Conservation (phyloP, 2,329 filamentous ascomycete species). For the Fusarium longipes region DNA sequence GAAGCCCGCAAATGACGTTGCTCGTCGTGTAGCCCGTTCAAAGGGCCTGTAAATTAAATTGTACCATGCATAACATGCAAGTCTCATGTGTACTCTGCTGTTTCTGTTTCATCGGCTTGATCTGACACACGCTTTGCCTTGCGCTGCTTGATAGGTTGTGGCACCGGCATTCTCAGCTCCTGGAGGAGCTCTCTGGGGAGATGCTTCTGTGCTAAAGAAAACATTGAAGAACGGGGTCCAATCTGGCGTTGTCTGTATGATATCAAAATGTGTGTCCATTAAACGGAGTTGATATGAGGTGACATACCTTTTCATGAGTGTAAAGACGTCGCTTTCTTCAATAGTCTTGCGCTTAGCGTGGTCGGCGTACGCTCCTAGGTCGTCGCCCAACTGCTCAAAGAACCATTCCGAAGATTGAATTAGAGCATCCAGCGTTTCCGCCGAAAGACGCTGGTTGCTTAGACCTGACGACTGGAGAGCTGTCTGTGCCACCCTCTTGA, state of each 20-base stretch:
- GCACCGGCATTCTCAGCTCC: slow-evolving; percentile 78
- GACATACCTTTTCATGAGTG: slow-evolving; percentile 83
- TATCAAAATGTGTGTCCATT: slow-evolving; percentile 47
- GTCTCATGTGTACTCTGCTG: slow-evolving; percentile 51
- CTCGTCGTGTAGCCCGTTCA: slow-evolving; percentile 69
- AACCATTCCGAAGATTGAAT: slow-evolving; percentile 90
- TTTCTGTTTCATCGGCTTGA: slow-evolving; percentile 51
- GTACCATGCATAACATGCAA: slow-evolving; percentile 21
- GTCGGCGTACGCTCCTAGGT: slow-evolving; percentile 80
- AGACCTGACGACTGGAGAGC: slow-evolving; percentile 75
- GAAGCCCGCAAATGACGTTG: slow-evolving; percentile 80
- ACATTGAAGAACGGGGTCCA: slow-evolving; percentile 76
- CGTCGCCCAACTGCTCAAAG: slow-evolving; percentile 87
- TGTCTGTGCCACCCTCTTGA: slow-evolving; percentile 78
- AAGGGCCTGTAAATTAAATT: slow-evolving; percentile 44
- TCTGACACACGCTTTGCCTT: slow-evolving; percentile 50
- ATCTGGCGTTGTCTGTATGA: slow-evolving; percentile 79
- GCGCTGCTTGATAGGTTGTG: slow-evolving; percentile 62
- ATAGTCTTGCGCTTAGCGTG: slow-evolving; percentile 88
- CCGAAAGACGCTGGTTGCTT: slow-evolving; percentile 75
- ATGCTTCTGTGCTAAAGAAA: slow-evolving; percentile 85
- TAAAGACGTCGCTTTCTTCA: slow-evolving; percentile 84
- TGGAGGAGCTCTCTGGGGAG: slow-evolving; percentile 85
- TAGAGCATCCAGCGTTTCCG: slow-evolving; percentile 79
- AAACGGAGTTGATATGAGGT: slow-evolving; percentile 35